These are phyloP conservation scores for Globisporangium cystogenes DNA, from an alignment of 352 stramenopile species.

Conservation along the genomic window DNA sequence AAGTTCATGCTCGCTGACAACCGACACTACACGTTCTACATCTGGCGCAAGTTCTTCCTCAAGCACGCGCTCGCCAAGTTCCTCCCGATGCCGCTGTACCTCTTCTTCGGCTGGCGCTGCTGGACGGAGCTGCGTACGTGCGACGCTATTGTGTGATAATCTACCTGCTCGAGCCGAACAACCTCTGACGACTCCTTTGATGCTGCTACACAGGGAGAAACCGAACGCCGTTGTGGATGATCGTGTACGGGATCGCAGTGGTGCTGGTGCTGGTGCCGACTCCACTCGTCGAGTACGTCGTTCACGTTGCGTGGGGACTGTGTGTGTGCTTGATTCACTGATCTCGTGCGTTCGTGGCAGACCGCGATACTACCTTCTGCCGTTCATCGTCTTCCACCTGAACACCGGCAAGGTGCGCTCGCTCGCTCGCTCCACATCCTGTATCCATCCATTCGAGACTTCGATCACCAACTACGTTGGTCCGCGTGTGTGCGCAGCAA, in stretches of 20 bases:
- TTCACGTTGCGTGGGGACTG: not conserved
- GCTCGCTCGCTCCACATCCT: constrained; percentile 8
- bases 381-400: constrained; percentile 74
- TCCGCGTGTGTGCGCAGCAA: constrained; percentile 35
- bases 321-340: not conserved
- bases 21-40: constrained; percentile 91
- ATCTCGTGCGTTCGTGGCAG: constrained; percentile 17
- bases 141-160: not conserved
- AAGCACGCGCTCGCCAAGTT: constrained; percentile 71
- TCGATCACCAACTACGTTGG: not conserved
- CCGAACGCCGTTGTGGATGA: constrained; percentile 63
- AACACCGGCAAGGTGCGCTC: constrained; percentile 65
- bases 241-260: constrained; percentile 69
- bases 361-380: constrained; percentile 77
- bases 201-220: constrained; percentile 27
- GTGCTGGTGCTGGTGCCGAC: constrained; percentile 82
- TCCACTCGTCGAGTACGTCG: constrained; percentile 82
- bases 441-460: not conserved
- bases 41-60: constrained; percentile 87
- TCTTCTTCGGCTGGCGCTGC: constrained; percentile 58
- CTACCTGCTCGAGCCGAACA: not conserved
- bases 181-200: not conserved
- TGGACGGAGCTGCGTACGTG: constrained; percentile 61
- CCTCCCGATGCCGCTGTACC: constrained; percentile 46
- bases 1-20: constrained; percentile 92